A percentile compares a stretch with the other conserved stretches of the same genome.
Evolutionary conservation across 1,139 yeast genomes (phyloP).

Genomic region (Zygotorulaspora mrakii): DNA sequence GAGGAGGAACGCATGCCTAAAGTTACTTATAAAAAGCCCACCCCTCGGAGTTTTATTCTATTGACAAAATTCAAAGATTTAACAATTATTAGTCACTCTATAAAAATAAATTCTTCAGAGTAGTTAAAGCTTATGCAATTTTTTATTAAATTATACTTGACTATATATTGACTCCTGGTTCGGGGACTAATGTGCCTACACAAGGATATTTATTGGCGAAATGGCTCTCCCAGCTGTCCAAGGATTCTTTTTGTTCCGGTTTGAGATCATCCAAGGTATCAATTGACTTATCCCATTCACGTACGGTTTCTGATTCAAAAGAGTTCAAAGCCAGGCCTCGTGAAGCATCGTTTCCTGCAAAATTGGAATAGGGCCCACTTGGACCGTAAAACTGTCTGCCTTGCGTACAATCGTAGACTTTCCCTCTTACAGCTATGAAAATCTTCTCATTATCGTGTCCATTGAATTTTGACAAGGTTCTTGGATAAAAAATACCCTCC

Average conservation of each 20-base stretch:
- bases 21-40: not conserved
- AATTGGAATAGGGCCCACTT: slow-evolving; percentile 90
- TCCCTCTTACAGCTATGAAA: slow-evolving; percentile 77
- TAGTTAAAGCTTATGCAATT: not conserved
- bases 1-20: not conserved
- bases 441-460: slow-evolving; percentile 78
- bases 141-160: not conserved
- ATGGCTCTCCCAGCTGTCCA: slow-evolving; percentile 83
- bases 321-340: slow-evolving; percentile 90
- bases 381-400: slow-evolving; percentile 94
- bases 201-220: slow-evolving; percentile 73
- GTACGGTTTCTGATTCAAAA: slow-evolving; percentile 63
- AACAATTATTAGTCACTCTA: slow-evolving; percentile 12
- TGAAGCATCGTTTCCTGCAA: slow-evolving; percentile 96
- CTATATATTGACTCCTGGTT: slow-evolving; percentile 31
- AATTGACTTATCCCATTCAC: slow-evolving; percentile 63
- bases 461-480: slow-evolving; percentile 65
- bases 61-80: slow-evolving; percentile 5
- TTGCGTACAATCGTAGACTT: slow-evolving; percentile 76
- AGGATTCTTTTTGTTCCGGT: slow-evolving; percentile 58
- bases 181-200: slow-evolving; percentile 55
- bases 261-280: slow-evolving; percentile 64
- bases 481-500: slow-evolving; percentile 78
- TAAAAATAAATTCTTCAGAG: slow-evolving; percentile 1
- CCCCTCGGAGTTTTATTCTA: slow-evolving; percentile 2